phyloP scores from a whole-genome alignment of 495 filamentous ascomycete genomes.

The Neurospora sublineolata region DNA sequence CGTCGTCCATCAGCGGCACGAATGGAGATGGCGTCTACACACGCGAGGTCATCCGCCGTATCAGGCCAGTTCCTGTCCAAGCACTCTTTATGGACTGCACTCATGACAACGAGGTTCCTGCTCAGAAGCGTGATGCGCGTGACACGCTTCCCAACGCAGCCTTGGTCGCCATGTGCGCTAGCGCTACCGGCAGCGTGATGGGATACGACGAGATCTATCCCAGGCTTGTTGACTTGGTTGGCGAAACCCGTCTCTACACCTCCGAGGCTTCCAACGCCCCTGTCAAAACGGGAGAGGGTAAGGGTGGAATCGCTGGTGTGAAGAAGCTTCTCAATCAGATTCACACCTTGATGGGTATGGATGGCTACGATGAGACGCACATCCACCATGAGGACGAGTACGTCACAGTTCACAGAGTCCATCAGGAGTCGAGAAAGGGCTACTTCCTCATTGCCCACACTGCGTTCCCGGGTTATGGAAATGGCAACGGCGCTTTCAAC shows the following conservation, averaged over 20 bases:
- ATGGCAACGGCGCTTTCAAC: conserved; percentile 61
- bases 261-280: conserved; percentile 54
- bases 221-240: conserved; percentile 76
- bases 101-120: conserved; percentile 93
- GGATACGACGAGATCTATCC: conserved; percentile 99
- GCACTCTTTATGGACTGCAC: conserved; percentile 99
- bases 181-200: conserved; percentile 88
- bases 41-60: conserved; percentile 54
- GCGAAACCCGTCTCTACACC: conserved; percentile 71
- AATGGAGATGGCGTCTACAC: conserved; percentile 10
- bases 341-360: conserved; percentile 84
- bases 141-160: conserved; percentile 96
- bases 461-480: conserved; percentile 79
- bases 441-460: conserved; percentile 94
- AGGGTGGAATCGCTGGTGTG: conserved; percentile 74
- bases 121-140: conserved; percentile 87
- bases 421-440: conserved; percentile 80
- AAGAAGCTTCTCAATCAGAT: conserved; percentile 88
- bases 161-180: conserved; percentile 88
- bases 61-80: conserved; percentile 73
- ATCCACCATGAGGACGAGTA: conserved; percentile 95
- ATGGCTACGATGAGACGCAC: conserved; percentile 89
- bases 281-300: conserved; percentile 48
- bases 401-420: conserved; percentile 89
- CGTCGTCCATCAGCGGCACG: conserved; percentile 15